A percentile compares a stretch with the other conserved stretches of the same genome.
These are phyloP conservation scores for Aspergillus versicolor DNA, from an alignment of 2,329 filamentous ascomycete species.

Conservation along the genomic window DNA sequence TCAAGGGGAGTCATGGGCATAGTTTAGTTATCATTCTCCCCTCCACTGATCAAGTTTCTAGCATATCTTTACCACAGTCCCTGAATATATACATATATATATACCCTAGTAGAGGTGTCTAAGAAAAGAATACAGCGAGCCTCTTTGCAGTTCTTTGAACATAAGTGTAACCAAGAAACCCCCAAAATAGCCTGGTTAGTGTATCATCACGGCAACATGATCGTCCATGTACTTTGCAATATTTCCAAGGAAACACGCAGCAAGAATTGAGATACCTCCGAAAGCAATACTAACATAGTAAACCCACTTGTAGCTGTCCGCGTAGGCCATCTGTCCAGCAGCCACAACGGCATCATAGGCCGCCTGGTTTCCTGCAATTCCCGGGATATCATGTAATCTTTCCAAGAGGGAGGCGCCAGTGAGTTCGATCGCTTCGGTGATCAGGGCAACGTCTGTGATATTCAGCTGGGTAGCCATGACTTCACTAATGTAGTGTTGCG, in stretches of 20 bases:
- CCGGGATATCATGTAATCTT: slow-evolving; percentile 50
- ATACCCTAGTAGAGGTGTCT: not conserved
- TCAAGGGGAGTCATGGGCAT: not conserved
- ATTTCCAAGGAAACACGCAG: slow-evolving; percentile 59
- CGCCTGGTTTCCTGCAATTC: slow-evolving; percentile 52
- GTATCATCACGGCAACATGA: slow-evolving; percentile 53
- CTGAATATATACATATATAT: not conserved
- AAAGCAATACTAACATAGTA: slow-evolving; percentile 65
- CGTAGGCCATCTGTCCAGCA: slow-evolving; percentile 58
- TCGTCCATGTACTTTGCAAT: slow-evolving; percentile 60
- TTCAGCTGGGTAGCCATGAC: slow-evolving; percentile 50
- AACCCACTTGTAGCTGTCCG: slow-evolving; percentile 60
- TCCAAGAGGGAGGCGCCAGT: slow-evolving; percentile 55
- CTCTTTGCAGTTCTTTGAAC: not conserved
- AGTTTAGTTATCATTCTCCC: not conserved
- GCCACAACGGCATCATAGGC: slow-evolving; percentile 54
- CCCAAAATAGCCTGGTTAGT: not conserved
- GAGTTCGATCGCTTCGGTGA: slow-evolving; percentile 53
- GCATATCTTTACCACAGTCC: not conserved
- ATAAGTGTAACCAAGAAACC: not conserved
- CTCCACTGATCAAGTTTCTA: not conserved
- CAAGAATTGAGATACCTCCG: slow-evolving; percentile 56
- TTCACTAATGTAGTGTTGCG: slow-evolving; percentile 51
- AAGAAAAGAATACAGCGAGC: not conserved
- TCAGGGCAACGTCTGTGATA: slow-evolving; percentile 49